phyloP scores from a whole-genome alignment of 441 rosid genomes.

The Eutrema salsugineum region DNA sequence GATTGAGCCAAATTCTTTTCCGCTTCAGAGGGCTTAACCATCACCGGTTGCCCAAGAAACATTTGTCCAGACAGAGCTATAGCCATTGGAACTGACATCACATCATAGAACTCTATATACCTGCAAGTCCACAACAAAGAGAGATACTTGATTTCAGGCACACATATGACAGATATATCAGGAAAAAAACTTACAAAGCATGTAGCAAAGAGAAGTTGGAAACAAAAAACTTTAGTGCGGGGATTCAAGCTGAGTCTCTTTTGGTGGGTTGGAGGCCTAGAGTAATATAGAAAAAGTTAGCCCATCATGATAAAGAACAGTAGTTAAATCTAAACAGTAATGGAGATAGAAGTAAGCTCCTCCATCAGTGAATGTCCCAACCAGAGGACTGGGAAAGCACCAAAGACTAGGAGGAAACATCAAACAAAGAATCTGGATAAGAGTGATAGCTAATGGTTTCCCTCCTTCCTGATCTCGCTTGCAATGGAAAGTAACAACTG shows the following conservation, averaged over 20 bases:
- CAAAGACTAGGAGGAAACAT: constrained; percentile 14
- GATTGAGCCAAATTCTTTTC: constrained; percentile 93
- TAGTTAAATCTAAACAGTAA: constrained; percentile 16
- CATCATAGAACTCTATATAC: constrained; percentile 91
- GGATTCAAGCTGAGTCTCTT: constrained; percentile 78
- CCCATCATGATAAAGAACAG: constrained; percentile 27
- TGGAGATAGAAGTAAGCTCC: constrained; percentile 1
- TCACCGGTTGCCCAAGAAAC: constrained; percentile 89
- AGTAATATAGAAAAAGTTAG: constrained; percentile 58
- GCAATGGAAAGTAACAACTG: constrained; percentile 40
- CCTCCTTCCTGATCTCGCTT: constrained; percentile 34
- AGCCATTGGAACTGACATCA: constrained; percentile 93
- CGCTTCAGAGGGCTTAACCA: constrained; percentile 98
- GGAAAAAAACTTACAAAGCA: constrained; percentile 51
- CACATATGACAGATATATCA: constrained; percentile 15
- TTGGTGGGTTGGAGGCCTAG: constrained; percentile 55
- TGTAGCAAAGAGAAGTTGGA: constrained; percentile 54
- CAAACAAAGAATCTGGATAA: constrained; percentile 27
- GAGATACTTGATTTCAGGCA: constrained; percentile 38
- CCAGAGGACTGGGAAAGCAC: constrained; percentile 6
- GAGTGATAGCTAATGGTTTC: constrained; percentile 26
- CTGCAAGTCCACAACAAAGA: constrained; percentile 42
- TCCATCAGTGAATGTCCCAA: not conserved
- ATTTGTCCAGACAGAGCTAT: constrained; percentile 86
- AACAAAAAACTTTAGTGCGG: constrained; percentile 61